Percentiles rank a stretch among this genome's conserved stretches.
phyloP scores from a whole-genome alignment of 176 grass and related monocot genomes.

The Oropetium thomaeum region DNA sequence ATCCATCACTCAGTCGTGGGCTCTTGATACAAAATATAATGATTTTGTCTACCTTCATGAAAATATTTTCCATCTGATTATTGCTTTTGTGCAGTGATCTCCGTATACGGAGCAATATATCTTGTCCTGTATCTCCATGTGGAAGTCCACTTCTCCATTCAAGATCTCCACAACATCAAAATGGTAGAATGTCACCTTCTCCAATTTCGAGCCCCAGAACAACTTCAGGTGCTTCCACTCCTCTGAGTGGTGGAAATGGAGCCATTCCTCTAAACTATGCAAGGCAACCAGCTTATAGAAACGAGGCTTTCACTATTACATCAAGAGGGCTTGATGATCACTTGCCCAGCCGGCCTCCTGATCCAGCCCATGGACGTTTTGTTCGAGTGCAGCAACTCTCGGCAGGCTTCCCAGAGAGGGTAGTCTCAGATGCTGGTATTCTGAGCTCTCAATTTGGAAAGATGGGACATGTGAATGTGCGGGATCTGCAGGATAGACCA shows the following conservation, averaged over 20 bases:
- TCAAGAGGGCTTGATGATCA: conserved; percentile 41
- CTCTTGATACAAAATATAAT: conserved; percentile 13
- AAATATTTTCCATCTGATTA: conserved; percentile 8
- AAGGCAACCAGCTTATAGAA: conserved; percentile 56
- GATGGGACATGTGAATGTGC: conserved; percentile 52
- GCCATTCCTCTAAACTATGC: conserved; percentile 63
- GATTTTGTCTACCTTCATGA: conserved; percentile 27
- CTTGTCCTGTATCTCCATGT: conserved; percentile 93
- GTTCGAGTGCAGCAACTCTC: conserved; percentile 53
- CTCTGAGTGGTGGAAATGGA: conserved; percentile 69
- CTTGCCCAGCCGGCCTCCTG: conserved; percentile 14
- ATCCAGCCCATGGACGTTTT: conserved; percentile 44
- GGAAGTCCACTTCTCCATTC: conserved; percentile 81
- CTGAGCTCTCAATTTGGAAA: conserved; percentile 73
- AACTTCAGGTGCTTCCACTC: conserved; percentile 87
- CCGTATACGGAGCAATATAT: conserved; percentile 77
- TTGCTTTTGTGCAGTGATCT: conserved; percentile 65
- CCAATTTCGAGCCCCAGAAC: conserved; percentile 94
- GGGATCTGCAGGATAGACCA: conserved; percentile 52
- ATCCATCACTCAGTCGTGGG: not conserved
- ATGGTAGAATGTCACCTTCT: conserved; percentile 87
- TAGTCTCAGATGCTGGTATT: conserved; percentile 63
- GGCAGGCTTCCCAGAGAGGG: conserved; percentile 49
- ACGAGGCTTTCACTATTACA: conserved; percentile 51
- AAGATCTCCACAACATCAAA: conserved; percentile 75